Base-by-base conservation (phyloP, 2,329 filamentous ascomycete species). In the Coniochaeta ligniaria region DNA sequence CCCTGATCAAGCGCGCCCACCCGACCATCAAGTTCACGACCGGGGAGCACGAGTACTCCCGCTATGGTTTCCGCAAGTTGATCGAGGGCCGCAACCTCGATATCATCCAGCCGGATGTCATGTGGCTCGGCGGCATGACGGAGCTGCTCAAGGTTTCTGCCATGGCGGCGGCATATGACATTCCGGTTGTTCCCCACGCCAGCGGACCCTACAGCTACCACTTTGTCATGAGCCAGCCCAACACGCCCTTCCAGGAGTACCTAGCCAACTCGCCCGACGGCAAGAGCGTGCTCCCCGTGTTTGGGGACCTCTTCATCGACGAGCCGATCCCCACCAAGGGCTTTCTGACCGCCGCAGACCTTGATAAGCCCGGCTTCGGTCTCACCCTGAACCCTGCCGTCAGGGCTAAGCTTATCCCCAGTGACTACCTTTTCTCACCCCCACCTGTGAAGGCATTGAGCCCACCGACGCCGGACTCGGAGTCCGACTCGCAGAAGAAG, bases 151-250 rank as follows among this genome's bases (percentile, higher is more conserved):
- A 92, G 76, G 89, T 97, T 59, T 84, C 92, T 17, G 89, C 92
- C 59, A 89, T 96, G 85, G 93, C 93, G 4, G 86, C 92, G 5
- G 93, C 93, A 24, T 97, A 97, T 75, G 93, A 97, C 70, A 90
- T 97, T 62, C 93, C 93, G 14, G 92, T 97, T 17, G 91, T 97
- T 16, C 93, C 93, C n/a, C 93, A 97, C 72, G 93, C 93, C 52
- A 95, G 90, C 63, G 93, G 93, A 1, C 91, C 93, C 3, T 97
- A 97, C 78, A 95, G 91, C 69, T 97, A 97, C 76, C 93, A 97
- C 76, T 97, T 96, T 71, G 93, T 96, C 66, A 88, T 96, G 63
- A 96, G 92, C 52, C 93, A 97, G 75, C 86, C 91, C 64, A 96
- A 96, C 77, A 91, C 89, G 16, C 93, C 93, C 6, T 97, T 97